Evolutionary conservation across 495 filamentous ascomycete genomes (phyloP), one percentile per base, ranked within the genome.

Genomic region (Podospora conica): DNA sequence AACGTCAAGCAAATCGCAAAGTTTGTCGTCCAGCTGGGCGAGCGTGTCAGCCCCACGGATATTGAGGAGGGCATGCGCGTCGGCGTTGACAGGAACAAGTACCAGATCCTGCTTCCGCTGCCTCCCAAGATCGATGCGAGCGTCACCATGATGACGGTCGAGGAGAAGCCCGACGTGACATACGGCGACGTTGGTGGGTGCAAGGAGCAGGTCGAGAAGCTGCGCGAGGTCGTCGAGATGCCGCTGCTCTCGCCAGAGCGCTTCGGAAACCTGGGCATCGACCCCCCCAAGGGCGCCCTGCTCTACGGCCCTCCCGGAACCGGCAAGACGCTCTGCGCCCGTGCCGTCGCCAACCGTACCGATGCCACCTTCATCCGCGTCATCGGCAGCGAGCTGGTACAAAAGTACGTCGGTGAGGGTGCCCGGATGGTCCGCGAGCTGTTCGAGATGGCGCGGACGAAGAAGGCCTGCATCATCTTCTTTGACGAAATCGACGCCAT

Each of bases 391-490:
- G 95, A 98, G 77, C 79, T 98, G 71, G 95, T 98, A 5, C 95
- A 98, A 79, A 98, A 98, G 79, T 98, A 98, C 74, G 95, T 98
- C 20, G 95, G 95, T 72, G 95, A 98, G 76, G 95, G 95, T 73
- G 95, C 95, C 3, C 84, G 95, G 64, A 98, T 98, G 95, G 95
- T 98, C 15, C 89, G 95, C 68, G 95, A 98, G 80, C 85, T 98
- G 3, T 98, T 98, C 79, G 95, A 98, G 80, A 98, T 98, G 95
- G 95, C 96, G 20, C 91, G 95, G 60, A 98, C 95, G 55, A 98
- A 98, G 87, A 98, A 98, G 79, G 95, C 95, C 18, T 98, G 95
- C 79, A 98, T 98, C 75, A 98, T 98, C 79, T 98, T 98, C 88
- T 98, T 98, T 77, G 95, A 98, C 81, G 95, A 98, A 80, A 95